Percentiles rank a stretch among this genome's conserved stretches.
Conservation (phyloP, 352 stramenopile genomes). For the Pythium rishiriense region DNA sequence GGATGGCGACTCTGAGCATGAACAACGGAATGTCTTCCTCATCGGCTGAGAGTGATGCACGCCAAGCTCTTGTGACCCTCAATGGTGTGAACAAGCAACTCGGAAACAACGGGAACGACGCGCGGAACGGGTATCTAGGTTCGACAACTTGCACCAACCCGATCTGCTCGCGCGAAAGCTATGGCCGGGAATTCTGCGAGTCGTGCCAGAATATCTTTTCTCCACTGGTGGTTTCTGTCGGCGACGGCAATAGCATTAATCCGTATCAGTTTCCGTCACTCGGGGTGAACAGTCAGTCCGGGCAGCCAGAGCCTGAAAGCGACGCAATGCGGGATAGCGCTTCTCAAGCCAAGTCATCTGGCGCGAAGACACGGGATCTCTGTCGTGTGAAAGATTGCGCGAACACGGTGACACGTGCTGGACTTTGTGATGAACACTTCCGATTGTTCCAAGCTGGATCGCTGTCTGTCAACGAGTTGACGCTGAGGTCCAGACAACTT, state of each 20-base stretch:
- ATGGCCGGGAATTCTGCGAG: conserved; percentile 59
- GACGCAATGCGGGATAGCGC: conserved; percentile 28
- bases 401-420: conserved; percentile 29
- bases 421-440: conserved; percentile 52
- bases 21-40: conserved; percentile 7
- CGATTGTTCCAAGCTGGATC: conserved; percentile 46
- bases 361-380: conserved; percentile 15
- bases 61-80: conserved; percentile 24
- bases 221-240: conserved; percentile 47
- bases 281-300: conserved; percentile 6
- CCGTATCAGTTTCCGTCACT: conserved; percentile 30
- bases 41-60: conserved; percentile 20
- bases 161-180: conserved; percentile 57
- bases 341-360: conserved; percentile 18
- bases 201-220: conserved; percentile 62
- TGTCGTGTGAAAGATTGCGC: conserved; percentile 51
- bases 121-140: conserved; percentile 6
- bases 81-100: conserved; percentile 12
- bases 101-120: not conserved
- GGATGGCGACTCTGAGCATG: conserved; percentile 28
- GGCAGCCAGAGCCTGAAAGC: conserved; percentile 25
- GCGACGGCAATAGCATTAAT: conserved; percentile 21
- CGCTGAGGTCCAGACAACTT: conserved; percentile 40
- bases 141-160: conserved; percentile 51
- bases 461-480: conserved; percentile 64